Percentiles rank a stretch among this genome's conserved stretches.
Conservation (phyloP, 805 yeast species). For the Metschnikowia vanudenii region DNA sequence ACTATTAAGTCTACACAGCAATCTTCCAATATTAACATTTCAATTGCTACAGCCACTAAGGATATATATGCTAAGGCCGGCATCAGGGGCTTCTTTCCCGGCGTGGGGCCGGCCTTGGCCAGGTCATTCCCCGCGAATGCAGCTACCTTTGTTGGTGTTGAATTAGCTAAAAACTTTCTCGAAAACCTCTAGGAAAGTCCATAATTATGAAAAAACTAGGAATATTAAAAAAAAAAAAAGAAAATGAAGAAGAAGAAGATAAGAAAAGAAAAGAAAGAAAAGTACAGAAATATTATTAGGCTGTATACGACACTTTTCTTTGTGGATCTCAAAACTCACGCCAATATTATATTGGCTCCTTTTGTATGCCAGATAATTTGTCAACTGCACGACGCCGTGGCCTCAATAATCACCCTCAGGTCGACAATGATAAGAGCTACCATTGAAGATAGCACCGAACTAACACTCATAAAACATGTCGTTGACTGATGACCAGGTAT, state of each 20-base stretch:
- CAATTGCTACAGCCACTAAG: slow-evolving; percentile 64
- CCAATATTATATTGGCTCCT: neutral
- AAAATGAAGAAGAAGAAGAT: neutral
- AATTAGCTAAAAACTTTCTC: slow-evolving; percentile 56
- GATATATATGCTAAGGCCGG: slow-evolving; percentile 77
- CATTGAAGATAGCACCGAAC: slow-evolving; percentile 2
- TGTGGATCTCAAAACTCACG: neutral
- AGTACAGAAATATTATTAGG: neutral
- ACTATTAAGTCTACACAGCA: slow-evolving; percentile 87
- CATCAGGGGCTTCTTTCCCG: slow-evolving; percentile 91
- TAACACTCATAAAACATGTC: slow-evolving; percentile 22
- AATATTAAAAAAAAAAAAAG: neutral
- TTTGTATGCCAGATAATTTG: slow-evolving; percentile 10
- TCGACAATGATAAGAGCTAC: slow-evolving; percentile 22
- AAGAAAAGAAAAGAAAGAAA: neutral
- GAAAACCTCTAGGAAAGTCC: slow-evolving; percentile 25
- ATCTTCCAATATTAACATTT: slow-evolving; percentile 51
- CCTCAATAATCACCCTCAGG: slow-evolving; percentile 20
- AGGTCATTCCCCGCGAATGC: slow-evolving; percentile 98
- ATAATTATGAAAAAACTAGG: neutral
- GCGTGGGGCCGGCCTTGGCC: slow-evolving; percentile 91
- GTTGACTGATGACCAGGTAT: slow-evolving; percentile 33
- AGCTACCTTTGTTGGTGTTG: slow-evolving; percentile 97
- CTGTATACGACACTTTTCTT: neutral
- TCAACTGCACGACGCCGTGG: slow-evolving; percentile 17